phyloP scores from a whole-genome alignment of 2,329 filamentous ascomycete species.

The Diplocarpon mali region DNA sequence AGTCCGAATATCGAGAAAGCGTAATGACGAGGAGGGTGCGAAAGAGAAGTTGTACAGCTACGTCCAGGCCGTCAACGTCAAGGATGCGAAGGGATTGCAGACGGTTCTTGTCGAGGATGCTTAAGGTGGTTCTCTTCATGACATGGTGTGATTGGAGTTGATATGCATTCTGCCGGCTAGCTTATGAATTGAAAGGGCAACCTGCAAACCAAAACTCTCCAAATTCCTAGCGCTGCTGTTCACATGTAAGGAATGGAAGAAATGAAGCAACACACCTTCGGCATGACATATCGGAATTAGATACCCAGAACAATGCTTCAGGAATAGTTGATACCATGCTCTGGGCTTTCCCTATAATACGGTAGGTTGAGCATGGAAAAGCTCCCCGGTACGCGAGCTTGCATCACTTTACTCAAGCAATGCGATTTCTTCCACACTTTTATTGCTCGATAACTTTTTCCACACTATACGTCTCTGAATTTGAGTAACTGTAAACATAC shows the following conservation, averaged over 20 bases:
- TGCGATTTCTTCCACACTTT: too few relatives aligned
- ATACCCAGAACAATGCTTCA: too few relatives aligned
- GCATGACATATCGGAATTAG: too few relatives aligned
- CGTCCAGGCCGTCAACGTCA: conserved; percentile 99
- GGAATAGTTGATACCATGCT: too few relatives aligned
- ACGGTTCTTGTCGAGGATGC: conserved; percentile 73
- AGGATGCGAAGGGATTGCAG: conserved; percentile 95
- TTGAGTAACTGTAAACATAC: too few relatives aligned
- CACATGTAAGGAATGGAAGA: not conserved
- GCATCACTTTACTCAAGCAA: too few relatives aligned
- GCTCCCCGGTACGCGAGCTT: too few relatives aligned
- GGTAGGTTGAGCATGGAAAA: too few relatives aligned
- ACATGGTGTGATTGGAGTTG: conserved; percentile 24
- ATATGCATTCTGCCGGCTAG: conserved; percentile 25
- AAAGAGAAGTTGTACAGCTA: conserved; percentile 99
- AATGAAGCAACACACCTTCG: not conserved
- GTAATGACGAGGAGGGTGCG: conserved; percentile 99
- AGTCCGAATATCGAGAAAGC: conserved; percentile 97
- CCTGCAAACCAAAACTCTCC: conserved; percentile 8
- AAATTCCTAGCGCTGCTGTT: not conserved
- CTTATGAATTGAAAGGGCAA: conserved; percentile 26
- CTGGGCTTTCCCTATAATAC: too few relatives aligned
- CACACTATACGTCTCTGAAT: too few relatives aligned
- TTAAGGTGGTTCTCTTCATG: conserved; percentile 31
- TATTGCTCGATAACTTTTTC: too few relatives aligned